phyloP scores from a whole-genome alignment of 1,139 yeast genomes.

The Yamadazyma conglobata region DNA sequence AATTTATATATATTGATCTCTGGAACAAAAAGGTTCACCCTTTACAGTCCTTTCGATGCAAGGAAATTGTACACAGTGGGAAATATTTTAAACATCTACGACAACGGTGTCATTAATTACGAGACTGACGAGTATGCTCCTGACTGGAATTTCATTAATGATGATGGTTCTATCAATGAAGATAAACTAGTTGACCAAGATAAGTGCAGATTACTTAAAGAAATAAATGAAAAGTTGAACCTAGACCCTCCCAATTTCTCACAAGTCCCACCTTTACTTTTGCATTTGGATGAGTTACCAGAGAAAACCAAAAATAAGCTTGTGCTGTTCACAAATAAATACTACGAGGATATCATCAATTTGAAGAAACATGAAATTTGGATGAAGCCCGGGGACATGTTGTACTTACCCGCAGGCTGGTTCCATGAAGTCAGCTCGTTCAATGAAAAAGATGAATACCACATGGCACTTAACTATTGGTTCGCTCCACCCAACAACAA shows the following conservation, averaged over 20 bases:
- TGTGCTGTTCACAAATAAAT: slow-evolving; percentile 20
- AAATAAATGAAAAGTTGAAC: slow-evolving; percentile 5
- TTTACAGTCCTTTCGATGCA: slow-evolving; percentile 62
- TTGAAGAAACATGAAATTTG: slow-evolving; percentile 43
- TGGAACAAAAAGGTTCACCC: slow-evolving; percentile 65
- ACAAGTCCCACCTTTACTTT: slow-evolving; percentile 54
- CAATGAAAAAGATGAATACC: slow-evolving; percentile 27
- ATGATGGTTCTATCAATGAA: slow-evolving; percentile 50
- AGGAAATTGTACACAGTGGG: slow-evolving; percentile 59
- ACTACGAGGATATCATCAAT: slow-evolving; percentile 48
- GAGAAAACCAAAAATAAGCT: slow-evolving; percentile 21
- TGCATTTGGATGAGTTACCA: slow-evolving; percentile 54
- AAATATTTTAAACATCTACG: slow-evolving; percentile 42
- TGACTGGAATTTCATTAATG: slow-evolving; percentile 54
- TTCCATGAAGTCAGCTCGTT: slow-evolving; percentile 78
- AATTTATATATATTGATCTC: slow-evolving; percentile 58
- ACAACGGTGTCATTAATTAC: slow-evolving; percentile 68
- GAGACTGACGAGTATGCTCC: slow-evolving; percentile 50
- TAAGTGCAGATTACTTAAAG: slow-evolving; percentile 11
- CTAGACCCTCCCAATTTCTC: slow-evolving; percentile 70
- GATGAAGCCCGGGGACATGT: slow-evolving; percentile 60
- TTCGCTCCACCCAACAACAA: slow-evolving; percentile 57
- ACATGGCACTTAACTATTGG: slow-evolving; percentile 72
- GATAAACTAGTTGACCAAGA: slow-evolving; percentile 7
- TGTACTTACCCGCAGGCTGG: slow-evolving; percentile 76